phyloP scores from a whole-genome alignment of 2,329 filamentous ascomycete species.

The Zasmidium angulare region DNA sequence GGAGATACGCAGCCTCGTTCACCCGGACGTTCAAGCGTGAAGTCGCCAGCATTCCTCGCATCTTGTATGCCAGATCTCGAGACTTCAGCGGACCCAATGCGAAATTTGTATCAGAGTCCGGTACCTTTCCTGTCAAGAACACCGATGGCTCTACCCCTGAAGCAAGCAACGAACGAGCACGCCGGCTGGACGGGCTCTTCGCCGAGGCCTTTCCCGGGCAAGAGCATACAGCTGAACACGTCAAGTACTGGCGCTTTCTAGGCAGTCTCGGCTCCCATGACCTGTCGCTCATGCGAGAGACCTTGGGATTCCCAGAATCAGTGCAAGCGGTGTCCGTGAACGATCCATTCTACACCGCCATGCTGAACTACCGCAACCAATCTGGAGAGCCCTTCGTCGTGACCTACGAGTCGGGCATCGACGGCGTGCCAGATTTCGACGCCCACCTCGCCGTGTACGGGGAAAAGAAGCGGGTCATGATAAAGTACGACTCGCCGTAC shows the following conservation, averaged over 20 bases:
- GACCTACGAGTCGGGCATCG: conserved; percentile 59
- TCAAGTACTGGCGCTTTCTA: conserved; percentile 26
- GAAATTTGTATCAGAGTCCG: conserved; percentile 49
- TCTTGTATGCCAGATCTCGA: conserved; percentile 56
- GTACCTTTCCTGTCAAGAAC: conserved; percentile 48
- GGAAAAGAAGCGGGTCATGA: conserved; percentile 52
- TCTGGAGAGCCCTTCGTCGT: conserved; percentile 46
- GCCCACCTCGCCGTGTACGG: conserved; percentile 56
- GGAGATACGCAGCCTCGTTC: conserved; percentile 60
- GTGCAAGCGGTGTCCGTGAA: conserved; percentile 48
- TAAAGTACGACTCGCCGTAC: conserved; percentile 59
- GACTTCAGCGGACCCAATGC: conserved; percentile 59
- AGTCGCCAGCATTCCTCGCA: conserved; percentile 50
- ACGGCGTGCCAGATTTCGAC: conserved; percentile 54
- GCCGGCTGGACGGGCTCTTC: conserved; percentile 26
- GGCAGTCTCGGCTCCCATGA: conserved; percentile 56
- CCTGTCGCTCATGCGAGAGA: conserved; percentile 55
- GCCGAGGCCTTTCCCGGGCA: conserved; percentile 27
- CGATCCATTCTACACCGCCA: conserved; percentile 37
- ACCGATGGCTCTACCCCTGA: conserved; percentile 39
- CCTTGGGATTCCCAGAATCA: conserved; percentile 50
- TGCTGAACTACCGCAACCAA: conserved; percentile 45
- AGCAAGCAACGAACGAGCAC: background rate
- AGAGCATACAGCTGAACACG: background rate
- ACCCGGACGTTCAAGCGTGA: conserved; percentile 54